Conservation (phyloP, 2,329 filamentous ascomycete species). For the Colletotrichum scovillei region DNA sequence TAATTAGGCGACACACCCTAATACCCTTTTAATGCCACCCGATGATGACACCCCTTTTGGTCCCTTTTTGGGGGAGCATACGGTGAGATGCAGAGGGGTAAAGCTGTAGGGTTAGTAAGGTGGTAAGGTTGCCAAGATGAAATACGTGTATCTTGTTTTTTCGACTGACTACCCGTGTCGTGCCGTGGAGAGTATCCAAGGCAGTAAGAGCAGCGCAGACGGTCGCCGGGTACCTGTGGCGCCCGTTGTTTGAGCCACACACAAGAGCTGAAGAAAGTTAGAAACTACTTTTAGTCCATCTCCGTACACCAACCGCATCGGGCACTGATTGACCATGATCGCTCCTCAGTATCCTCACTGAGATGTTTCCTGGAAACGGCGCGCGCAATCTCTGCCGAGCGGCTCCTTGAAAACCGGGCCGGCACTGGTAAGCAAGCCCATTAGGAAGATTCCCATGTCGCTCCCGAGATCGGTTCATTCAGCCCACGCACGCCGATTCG, state of each 20-base stretch:
- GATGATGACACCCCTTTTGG: not conserved
- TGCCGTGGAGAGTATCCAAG: too few species aligned
- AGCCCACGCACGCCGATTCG: not conserved
- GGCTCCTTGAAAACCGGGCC: not conserved
- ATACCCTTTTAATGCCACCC: not conserved
- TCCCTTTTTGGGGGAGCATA: not conserved
- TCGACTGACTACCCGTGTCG: too few species aligned
- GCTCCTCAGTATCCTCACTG: not conserved
- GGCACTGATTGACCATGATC: not conserved
- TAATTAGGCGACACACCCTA: not conserved
- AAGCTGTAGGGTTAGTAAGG: too few species aligned
- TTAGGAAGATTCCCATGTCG: not conserved
- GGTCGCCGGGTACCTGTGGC: slow-evolving; percentile 19
- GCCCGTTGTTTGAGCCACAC: slow-evolving; percentile 1
- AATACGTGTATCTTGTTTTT: not conserved
- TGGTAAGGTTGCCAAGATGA: not conserved
- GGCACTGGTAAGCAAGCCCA: not conserved
- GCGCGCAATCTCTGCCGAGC: not conserved
- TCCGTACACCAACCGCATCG: slow-evolving; percentile 5
- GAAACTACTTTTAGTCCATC: not conserved
- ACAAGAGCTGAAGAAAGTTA: not conserved
- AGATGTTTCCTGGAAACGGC: not conserved
- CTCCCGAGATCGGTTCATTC: not conserved
- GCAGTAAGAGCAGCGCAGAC: not conserved
- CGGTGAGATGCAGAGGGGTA: not conserved